These are phyloP conservation scores for Leccinum pachyderme DNA, from an alignment of 1,284 basidiomycete genomes.

Conservation along the genomic window DNA sequence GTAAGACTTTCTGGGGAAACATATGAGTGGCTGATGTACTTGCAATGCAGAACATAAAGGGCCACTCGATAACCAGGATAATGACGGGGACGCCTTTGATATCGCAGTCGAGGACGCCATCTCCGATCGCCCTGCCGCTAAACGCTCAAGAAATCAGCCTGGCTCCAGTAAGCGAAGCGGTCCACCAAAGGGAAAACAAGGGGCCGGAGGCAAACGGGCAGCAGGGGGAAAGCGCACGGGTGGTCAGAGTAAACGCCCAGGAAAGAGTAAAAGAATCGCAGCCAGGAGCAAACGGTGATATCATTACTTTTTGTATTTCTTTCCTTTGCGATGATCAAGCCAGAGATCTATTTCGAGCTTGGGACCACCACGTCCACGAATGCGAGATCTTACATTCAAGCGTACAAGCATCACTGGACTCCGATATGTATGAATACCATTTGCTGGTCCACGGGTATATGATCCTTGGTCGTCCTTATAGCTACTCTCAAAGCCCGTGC, in stretches of 20 bases:
- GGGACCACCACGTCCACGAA: background rate
- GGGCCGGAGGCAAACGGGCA: conserved; percentile 25
- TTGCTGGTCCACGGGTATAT: conserved; percentile 20
- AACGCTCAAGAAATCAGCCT: conserved; percentile 48
- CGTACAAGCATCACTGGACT: background rate
- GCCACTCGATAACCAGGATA: conserved; percentile 72
- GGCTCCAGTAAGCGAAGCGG: conserved; percentile 12
- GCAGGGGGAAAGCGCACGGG: conserved; percentile 25
- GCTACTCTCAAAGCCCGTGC: conserved; percentile 18
- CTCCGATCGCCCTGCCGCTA: conserved; percentile 63
- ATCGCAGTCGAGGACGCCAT: conserved; percentile 85
- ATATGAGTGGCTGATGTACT: background rate
- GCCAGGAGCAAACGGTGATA: conserved; percentile 39
- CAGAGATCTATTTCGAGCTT: background rate
- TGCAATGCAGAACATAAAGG: conserved; percentile 70
- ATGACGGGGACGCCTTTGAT: conserved; percentile 77
- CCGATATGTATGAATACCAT: conserved; percentile 22
- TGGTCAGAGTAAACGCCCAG: conserved; percentile 47
- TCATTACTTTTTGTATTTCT: conserved; percentile 12
- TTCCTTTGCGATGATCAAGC: background rate
- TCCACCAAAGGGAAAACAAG: conserved; percentile 9
- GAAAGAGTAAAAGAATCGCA: conserved; percentile 58
- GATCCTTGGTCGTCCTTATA: conserved; percentile 3
- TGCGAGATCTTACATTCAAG: no score
- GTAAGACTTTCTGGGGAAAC: conserved; percentile 38